Evolutionary conservation across 768 basidiomycete species (phyloP), one percentile per base, ranked within the genome.

Genomic region (Termitomyces sp.): DNA sequence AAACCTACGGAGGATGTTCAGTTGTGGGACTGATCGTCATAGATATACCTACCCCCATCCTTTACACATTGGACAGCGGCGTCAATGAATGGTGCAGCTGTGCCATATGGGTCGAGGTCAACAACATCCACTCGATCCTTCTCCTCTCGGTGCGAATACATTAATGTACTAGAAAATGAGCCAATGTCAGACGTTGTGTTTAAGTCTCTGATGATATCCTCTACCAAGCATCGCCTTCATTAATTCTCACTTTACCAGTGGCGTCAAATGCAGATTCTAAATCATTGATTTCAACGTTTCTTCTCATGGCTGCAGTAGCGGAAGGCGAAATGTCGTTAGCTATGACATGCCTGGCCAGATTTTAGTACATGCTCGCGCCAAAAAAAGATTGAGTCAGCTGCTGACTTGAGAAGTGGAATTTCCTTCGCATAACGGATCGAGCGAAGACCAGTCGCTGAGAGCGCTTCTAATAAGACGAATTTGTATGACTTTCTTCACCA

Each of bases 81-180:
- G 62, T 99, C 97, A 26, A 99, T 87, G 67, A 99, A 99, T 2
- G 96, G 97, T 4, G 93, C 88, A 0, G 97, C 97, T 9, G 93
- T 96, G 0, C 97, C 97, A 64, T 98, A 99, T 0, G 97, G 97
- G 67, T 99, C 97, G 26, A 99, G 80, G 68, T 99, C 97, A n/a
- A 99, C 85, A 28, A 91, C 91, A 59, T 98, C 95, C 19, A 98
- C 94, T 2, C 87, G 83, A 11, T 77, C 71, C 45, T 76, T 79
- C 50, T 85, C 85, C 28, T 83, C 75, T 38, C 94, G 85, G 65
- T 94, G 93, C 45, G 79, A 79, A 66, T 97, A 98, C 91, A 99
- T 93, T 49, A 94, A 73, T 3, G 88, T 78, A 64, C 95, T 97
- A 47, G 47, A 51, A 45, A 49, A 35, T 41, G 47, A 56, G 43